Percentiles rank a stretch among this genome's conserved stretches.
phyloP scores from a whole-genome alignment of 225 moss, liverwort and hornwort species.

The Polytrichum formosum region DNA sequence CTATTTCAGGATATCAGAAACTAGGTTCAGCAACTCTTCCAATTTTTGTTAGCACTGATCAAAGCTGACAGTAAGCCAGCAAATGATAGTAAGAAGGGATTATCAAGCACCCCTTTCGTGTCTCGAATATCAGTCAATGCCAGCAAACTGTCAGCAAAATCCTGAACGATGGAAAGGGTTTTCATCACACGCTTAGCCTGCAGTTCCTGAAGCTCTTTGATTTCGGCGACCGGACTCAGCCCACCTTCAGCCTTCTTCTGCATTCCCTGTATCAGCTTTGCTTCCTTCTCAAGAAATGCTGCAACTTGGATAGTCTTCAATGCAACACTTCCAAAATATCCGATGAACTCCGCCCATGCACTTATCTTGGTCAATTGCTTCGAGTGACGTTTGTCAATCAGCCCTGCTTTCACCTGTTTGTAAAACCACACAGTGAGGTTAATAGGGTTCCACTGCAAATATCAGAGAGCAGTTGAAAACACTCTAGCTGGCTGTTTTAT shows the following conservation, averaged over 20 bases:
- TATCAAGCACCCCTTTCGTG: conserved; percentile 62
- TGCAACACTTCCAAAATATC: conserved; percentile 83
- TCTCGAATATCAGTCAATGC: conserved; percentile 87
- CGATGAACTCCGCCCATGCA: conserved; percentile 86
- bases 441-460: no score
- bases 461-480: no score
- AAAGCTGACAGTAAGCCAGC: conserved; percentile 86
- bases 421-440: background rate
- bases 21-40: conserved; percentile 65
- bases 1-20: no score
- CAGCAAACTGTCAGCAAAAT: conserved; percentile 82
- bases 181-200: conserved; percentile 76
- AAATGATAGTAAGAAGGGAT: conserved; percentile 66
- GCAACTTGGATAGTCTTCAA: conserved; percentile 70
- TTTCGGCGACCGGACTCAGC: conserved; percentile 33
- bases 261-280: conserved; percentile 51
- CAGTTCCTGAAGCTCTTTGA: conserved; percentile 58
- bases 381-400: conserved; percentile 75
- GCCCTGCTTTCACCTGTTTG: conserved; percentile 77
- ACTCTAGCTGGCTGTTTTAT: no score
- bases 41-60: conserved; percentile 91
- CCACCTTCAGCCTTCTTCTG: conserved; percentile 52
- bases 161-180: conserved; percentile 81
- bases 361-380: conserved; percentile 76
- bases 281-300: conserved; percentile 52